Base-by-base conservation (phyloP, 163 green algal genomes). In the Coccomyxa subellipsoidea region DNA sequence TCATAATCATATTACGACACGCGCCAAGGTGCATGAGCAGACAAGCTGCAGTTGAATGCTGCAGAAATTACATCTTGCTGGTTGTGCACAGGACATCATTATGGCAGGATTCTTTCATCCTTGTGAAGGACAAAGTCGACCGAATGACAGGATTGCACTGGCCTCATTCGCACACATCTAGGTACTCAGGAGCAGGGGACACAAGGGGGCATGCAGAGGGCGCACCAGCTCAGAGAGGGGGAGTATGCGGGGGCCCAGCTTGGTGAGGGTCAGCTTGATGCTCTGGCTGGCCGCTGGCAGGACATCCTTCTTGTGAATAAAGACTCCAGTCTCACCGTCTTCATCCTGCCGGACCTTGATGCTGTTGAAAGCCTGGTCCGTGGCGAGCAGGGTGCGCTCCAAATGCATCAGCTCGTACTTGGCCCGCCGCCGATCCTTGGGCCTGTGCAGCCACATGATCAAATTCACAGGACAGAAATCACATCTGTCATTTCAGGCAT, bases 251-350 rank as follows among this genome's bases (percentile, higher is more conserved):
- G 80, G 80, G 10, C 8, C 70, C 29, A 84, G 29, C 39, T 29
- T 47, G 15, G n/a, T 66, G 32, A 84, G 38, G 35, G 80, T 80
- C 2, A 12, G 18, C 54, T 23, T 27, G 27, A 96, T 77, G 31
- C 90, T 88, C 77, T 85, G 82, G 40, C 79, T 75, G 12, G 88
- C 88, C 35, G 90, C 85, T 6, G 66, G 21, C n/a, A 73, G 29
- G 2, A 73, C 8, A 23, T 34, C 66, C 12, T 35, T 9, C 66
- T 4, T 35, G 7, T 8, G 29, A 7, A 79, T 10, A 23, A 38
- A 39, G 10, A 79, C 3, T 7, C 72, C 72, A 8, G 37, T 36
- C 72, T 53, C 12, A 31, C 72, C 72, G n/a, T 79, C 72, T 12
- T 23, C 72, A 7, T 79, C 72, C 37, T 79, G 29, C 25, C 72